Conservation (phyloP, 2,329 filamentous ascomycete species). For the Apiospora pterosperma region DNA sequence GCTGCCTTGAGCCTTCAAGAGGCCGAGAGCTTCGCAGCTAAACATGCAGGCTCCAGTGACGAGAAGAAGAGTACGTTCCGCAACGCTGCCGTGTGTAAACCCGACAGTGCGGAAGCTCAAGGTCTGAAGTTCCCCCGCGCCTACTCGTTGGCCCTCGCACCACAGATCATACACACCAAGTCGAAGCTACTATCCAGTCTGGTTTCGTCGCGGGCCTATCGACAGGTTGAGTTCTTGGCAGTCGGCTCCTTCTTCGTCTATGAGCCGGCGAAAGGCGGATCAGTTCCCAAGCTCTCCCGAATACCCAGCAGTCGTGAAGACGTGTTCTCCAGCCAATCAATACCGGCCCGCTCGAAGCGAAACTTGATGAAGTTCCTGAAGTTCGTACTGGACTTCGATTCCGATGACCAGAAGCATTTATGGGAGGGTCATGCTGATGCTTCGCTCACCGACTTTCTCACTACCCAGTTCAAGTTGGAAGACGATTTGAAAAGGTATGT, state of each 20-base stretch:
- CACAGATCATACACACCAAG: constrained; percentile 81
- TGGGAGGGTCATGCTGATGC: constrained; percentile 57
- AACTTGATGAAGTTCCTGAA: constrained; percentile 91
- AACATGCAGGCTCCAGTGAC: constrained; percentile 23
- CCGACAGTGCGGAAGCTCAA: constrained; percentile 27
- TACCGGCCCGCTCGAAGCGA: constrained; percentile 79
- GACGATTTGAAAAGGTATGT: constrained; percentile 60
- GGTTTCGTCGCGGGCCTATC: constrained; percentile 84
- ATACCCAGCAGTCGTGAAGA: constrained; percentile 91
- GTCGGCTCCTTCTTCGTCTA: constrained; percentile 91
- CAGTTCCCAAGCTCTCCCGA: constrained; percentile 49
- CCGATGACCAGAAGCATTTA: constrained; percentile 45
- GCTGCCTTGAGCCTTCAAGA: constrained; percentile 84
- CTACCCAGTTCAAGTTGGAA: constrained; percentile 64
- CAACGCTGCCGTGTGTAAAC: constrained; percentile 35
- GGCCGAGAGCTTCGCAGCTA: constrained; percentile 67
- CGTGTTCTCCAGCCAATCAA: constrained; percentile 74
- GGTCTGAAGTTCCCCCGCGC: constrained; percentile 63
- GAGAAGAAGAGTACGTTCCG: constrained; percentile 27
- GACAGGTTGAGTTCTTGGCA: constrained; percentile 88
- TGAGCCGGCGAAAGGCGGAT: constrained; percentile 30
- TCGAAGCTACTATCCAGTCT: constrained; percentile 75
- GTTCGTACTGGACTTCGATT: constrained; percentile 73
- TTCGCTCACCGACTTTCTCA: constrained; percentile 57
- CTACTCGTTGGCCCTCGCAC: constrained; percentile 81